Percentiles rank a stretch among this genome's conserved stretches.
Evolutionary conservation across 306 rosid species (phyloP).

Genomic region (Sicyos baderoa): DNA sequence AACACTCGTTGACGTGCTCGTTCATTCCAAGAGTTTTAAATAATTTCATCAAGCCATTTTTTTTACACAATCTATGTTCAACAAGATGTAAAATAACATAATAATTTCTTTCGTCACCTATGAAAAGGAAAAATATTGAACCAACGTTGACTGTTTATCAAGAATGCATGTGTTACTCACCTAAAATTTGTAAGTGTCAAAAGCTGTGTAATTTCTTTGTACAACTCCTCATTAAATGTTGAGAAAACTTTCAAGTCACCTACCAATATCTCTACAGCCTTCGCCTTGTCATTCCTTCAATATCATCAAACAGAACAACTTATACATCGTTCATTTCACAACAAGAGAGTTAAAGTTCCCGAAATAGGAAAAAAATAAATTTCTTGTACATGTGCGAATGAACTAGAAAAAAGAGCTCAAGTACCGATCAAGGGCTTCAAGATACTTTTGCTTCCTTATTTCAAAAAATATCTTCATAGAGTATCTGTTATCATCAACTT

Average conservation of each 20-base stretch:
- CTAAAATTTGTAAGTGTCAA: slow-evolving; percentile 69
- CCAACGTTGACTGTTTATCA: not conserved
- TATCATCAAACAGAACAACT: slow-evolving; percentile 15
- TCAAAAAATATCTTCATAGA: slow-evolving; percentile 86
- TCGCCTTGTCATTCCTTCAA: slow-evolving; percentile 58
- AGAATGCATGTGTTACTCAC: slow-evolving; percentile 30
- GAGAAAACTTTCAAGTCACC: slow-evolving; percentile 69
- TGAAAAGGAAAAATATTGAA: not conserved
- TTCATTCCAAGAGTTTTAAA: not conserved
- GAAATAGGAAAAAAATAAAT: not conserved
- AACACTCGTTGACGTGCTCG: no score
- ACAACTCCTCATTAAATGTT: slow-evolving; percentile 67
- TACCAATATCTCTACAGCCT: slow-evolving; percentile 71
- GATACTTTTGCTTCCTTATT: slow-evolving; percentile 82
- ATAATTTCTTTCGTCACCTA: not conserved
- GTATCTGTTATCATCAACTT: slow-evolving; percentile 80
- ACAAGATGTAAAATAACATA: not conserved
- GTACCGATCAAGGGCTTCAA: slow-evolving; percentile 92
- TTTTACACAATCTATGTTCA: not conserved
- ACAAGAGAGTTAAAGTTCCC: not conserved
- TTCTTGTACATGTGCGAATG: not conserved
- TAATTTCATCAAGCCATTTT: not conserved
- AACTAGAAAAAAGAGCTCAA: slow-evolving; percentile 16
- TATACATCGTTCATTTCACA: not conserved
- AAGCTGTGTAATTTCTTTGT: slow-evolving; percentile 81